Percentiles rank a stretch among this genome's conserved stretches.
Conservation (phyloP, 2,329 filamentous ascomycete genomes). For the Penicillium sumatraense region DNA sequence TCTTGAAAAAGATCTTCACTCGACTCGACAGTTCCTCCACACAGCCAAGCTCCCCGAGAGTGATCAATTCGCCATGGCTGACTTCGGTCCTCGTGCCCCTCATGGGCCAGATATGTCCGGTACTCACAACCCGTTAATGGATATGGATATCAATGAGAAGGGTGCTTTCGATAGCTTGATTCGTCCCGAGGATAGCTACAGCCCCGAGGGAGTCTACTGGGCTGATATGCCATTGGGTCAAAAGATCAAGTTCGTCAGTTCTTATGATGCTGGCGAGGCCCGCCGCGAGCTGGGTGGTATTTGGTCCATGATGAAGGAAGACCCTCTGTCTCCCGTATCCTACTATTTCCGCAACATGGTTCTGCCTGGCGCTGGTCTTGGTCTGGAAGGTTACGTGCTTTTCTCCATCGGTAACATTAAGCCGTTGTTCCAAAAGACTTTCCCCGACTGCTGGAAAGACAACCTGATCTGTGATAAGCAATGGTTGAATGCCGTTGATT, state of each 20-base stretch:
- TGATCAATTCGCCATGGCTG: slow-evolving; percentile 37
- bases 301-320: slow-evolving; percentile 80
- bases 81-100: slow-evolving; percentile 48
- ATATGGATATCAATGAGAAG: slow-evolving; percentile 63
- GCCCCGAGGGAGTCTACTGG: slow-evolving; percentile 84
- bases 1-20: neutral
- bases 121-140: slow-evolving; percentile 47
- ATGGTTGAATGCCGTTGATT: slow-evolving; percentile 84
- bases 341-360: slow-evolving; percentile 92
- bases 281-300: slow-evolving; percentile 68
- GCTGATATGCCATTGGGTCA: slow-evolving; percentile 76
- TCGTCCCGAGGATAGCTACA: slow-evolving; percentile 87
- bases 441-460: slow-evolving; percentile 76
- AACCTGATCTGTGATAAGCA: slow-evolving; percentile 71
- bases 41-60: slow-evolving; percentile 5
- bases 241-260: slow-evolving; percentile 74
- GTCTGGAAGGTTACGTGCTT: slow-evolving; percentile 92
- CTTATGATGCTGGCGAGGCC: slow-evolving; percentile 73
- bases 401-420: slow-evolving; percentile 96
- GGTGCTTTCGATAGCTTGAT: slow-evolving; percentile 77
- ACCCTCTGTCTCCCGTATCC: slow-evolving; percentile 79
- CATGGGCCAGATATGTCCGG: slow-evolving; percentile 55
- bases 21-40: neutral
- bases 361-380: slow-evolving; percentile 87
- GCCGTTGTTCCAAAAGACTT: slow-evolving; percentile 76